Conservation (phyloP, 2,329 filamentous ascomycete species). For the Trichoderma atroviride region DNA sequence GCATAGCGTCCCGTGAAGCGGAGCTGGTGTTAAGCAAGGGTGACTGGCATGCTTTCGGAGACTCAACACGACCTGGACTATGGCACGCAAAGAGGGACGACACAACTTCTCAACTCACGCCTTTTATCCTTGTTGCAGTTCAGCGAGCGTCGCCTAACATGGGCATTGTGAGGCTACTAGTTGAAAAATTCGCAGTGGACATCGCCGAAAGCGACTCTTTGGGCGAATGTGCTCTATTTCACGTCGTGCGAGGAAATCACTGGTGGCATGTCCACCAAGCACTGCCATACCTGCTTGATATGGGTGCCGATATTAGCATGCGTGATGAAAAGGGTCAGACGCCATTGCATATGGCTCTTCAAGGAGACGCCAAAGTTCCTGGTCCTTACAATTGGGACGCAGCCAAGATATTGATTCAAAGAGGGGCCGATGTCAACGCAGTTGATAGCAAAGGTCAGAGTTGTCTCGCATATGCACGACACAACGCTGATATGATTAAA, state of each 20-base stretch:
- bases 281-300: constrained; percentile 31
- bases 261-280: constrained; percentile 35
- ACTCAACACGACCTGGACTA: constrained; percentile 29
- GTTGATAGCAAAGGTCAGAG: constrained; percentile 21
- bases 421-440: constrained; percentile 33
- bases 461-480: constrained; percentile 25
- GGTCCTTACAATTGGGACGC: constrained; percentile 29
- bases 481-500: constrained; percentile 24
- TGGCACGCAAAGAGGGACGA: constrained; percentile 26
- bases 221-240: constrained; percentile 28
- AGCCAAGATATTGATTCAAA: constrained; percentile 29
- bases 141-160: constrained; percentile 40
- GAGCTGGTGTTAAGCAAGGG: constrained; percentile 23
- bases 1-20: constrained; percentile 27
- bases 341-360: constrained; percentile 30
- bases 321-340: constrained; percentile 27
- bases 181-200: constrained; percentile 40
- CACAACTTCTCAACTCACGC: background rate
- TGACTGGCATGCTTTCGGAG: constrained; percentile 31
- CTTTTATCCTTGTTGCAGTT: constrained; percentile 37
- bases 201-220: constrained; percentile 33
- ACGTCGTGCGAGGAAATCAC: constrained; percentile 17
- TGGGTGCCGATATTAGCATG: constrained; percentile 28
- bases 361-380: background rate
- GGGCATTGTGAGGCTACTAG: constrained; percentile 39